Evolutionary conservation across 805 yeast species (phyloP).

Genomic region (Lipomyces sp.): DNA sequence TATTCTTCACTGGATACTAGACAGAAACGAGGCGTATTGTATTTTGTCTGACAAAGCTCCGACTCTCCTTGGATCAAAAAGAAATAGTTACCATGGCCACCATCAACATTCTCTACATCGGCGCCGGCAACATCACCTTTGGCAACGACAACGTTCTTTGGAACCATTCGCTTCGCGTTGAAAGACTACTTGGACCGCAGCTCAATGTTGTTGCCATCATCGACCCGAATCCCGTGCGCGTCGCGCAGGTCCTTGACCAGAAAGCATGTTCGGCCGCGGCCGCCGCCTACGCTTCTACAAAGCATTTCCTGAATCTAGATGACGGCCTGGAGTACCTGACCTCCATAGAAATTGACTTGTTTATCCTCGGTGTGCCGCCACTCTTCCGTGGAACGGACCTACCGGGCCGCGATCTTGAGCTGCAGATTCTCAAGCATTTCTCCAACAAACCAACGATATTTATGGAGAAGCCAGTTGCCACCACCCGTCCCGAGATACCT

Average conservation of each 20-base stretch:
- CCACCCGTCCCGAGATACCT: conserved; percentile 27
- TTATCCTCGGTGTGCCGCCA: conserved; percentile 28
- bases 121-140: conserved; percentile 26
- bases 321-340: conserved; percentile 11
- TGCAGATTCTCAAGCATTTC: conserved; percentile 13
- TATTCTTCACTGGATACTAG: too few species aligned
- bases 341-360: conserved; percentile 6
- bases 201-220: conserved; percentile 24
- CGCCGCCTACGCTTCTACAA: conserved; percentile 13
- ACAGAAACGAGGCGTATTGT: too few species aligned
- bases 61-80: too few species aligned
- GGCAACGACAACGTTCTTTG: conserved; percentile 26
- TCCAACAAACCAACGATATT: conserved; percentile 20
- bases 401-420: conserved; percentile 22
- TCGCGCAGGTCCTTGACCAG: conserved; percentile 11
- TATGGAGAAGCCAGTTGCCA: conserved; percentile 29
- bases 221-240: conserved; percentile 23
- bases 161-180: conserved; percentile 28
- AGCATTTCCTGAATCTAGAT: conserved; percentile 8
- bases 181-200: conserved; percentile 22
- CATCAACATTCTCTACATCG: conserved; percentile 2
- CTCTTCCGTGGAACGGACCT: conserved; percentile 26
- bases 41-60: too few species aligned
- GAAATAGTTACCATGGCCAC: too few species aligned
- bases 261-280: conserved; percentile 8